Percentiles rank a stretch among this genome's conserved stretches.
These are phyloP conservation scores for Ceratobasidium sp. DNA, from an alignment of 1,284 basidiomycete genomes.

Conservation along the genomic window DNA sequence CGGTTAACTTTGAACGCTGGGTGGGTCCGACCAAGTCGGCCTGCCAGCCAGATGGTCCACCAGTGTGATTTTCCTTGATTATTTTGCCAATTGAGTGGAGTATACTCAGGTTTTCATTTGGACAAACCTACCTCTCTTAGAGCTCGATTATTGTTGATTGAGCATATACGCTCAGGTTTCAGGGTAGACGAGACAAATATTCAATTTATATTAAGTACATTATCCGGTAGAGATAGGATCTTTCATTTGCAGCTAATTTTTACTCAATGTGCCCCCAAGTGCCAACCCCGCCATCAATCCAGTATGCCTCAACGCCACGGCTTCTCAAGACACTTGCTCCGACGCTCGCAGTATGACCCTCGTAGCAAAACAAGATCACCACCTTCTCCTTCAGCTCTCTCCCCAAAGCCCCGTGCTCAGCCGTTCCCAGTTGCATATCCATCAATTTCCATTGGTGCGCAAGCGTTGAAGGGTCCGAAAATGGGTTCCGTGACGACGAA, in stretches of 20 bases:
- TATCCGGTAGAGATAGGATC: not conserved
- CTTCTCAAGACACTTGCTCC: not conserved
- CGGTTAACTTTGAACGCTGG: no score
- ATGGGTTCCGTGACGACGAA: not conserved
- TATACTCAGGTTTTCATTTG: no score
- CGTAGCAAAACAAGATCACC: not conserved
- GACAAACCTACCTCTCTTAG: no score
- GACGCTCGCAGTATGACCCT: not conserved
- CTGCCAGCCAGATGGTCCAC: no score
- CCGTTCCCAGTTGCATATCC: not conserved
- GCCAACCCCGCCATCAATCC: not conserved
- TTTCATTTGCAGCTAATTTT: no score
- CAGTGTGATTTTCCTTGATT: no score
- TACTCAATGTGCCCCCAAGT: not conserved
- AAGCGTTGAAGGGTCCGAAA: conserved; percentile 5
- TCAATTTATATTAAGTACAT: no score
- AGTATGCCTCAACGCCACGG: conserved; percentile 1
- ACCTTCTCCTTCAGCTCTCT: not conserved
- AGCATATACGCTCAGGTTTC: no score
- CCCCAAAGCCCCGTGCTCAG: not conserved
- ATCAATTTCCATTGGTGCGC: conserved; percentile 14
- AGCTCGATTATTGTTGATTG: no score
- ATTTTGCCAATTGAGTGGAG: no score
- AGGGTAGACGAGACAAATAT: no score
- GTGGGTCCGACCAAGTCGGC: no score